Evolutionary conservation across 169 alveolate species (phyloP), one percentile per base, ranked within the genome.

Genomic region (Eimeria tenella): DNA sequence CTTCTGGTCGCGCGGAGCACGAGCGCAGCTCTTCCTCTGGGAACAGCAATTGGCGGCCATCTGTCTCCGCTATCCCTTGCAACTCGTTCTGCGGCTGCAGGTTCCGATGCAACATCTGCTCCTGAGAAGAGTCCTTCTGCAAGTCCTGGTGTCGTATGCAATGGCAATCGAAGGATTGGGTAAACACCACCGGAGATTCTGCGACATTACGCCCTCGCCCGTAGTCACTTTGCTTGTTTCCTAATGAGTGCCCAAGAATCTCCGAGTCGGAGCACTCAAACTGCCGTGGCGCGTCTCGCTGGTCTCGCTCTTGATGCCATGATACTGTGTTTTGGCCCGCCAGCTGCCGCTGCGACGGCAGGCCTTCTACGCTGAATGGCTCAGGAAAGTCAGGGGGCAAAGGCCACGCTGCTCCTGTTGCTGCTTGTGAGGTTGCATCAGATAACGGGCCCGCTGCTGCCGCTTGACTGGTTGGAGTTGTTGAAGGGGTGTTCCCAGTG

Each of bases 321-420:
- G 86, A 50, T 3, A 31, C 86, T 50, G 49, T 21, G 86, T 62
- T 71, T 4, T 13, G 42, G 53, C 70, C 17, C 55, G 55, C 89
- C 23, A 53, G 42, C 52, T 63, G 91, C 65, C 31, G 63, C 4
- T 84, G 91, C 91, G 19, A 19, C 81, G 31, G 91, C 62, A 31
- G 74, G 4, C 73, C 89, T 55, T 81, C 74, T 9, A 53, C 89
- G 23, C 74, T 42, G 74, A 81, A 81, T 56, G 74, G 91, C 65
- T 84, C 91, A 13, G 91, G 91, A 60, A 84, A 84, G 79, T 84
- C 81, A 19, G 91, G 91, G 19, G 91, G 91, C 91, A 58, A 42
- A 17, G 55, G 89, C 89, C 89, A 81, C 2, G 89, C 89, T 52
- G 89, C 89, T 81, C 73, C 91, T 49, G 77, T 15, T 60, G 91